Base-by-base conservation (phyloP, 2,329 filamentous ascomycete genomes). In the Penicillium brasilianum region DNA sequence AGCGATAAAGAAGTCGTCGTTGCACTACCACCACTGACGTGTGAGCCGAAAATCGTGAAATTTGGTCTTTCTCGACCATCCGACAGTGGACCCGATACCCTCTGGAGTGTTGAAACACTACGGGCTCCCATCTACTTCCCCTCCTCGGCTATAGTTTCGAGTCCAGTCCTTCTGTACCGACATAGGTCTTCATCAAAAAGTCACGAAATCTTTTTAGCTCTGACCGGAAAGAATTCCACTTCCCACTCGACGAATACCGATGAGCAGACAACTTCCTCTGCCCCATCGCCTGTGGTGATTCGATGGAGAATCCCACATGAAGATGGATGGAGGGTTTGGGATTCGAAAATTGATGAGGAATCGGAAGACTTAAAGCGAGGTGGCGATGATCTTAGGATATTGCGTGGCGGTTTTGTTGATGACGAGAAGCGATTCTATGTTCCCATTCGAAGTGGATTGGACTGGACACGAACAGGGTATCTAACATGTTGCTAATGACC, bases 401-500 rank as follows among this genome's bases (percentile, higher is more conserved):
- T 28, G 43, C 43, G 43, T 28, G 43, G 43, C 10, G 43, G 22
- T n/a, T 46, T 46, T 5, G 43, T 46, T 7, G 43, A 44, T 46
- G 43, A 13, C 8, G 43, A 46, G 7, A 46, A 46, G 22, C 43
- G 25, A 28, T 46, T 28, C 25, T 46, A 28, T 22, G 43, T 28
- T n/a, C 43, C 43, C 10, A 34, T 57, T 48, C 46, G 39, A 30
- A 57, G 32, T 32, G 53, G 53, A 28, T 32, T 60, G 6, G 32
- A 57, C 14, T 57, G 58, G 58, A 54, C 49, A 14, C 22, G 59
- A 37, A 44, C 49, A n/a, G 39, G 20, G 8, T 43, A 20, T 41
- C 41, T 59, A 25, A 37, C 22, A 9, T 55, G 43, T 55, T 49
- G 18, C 4, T 32, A 46, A 11, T 20, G 3, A 28, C 6, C 6